These are phyloP conservation scores for Stylosanthes scabra DNA, from an alignment of 331 rosid species.

Conservation along the genomic window DNA sequence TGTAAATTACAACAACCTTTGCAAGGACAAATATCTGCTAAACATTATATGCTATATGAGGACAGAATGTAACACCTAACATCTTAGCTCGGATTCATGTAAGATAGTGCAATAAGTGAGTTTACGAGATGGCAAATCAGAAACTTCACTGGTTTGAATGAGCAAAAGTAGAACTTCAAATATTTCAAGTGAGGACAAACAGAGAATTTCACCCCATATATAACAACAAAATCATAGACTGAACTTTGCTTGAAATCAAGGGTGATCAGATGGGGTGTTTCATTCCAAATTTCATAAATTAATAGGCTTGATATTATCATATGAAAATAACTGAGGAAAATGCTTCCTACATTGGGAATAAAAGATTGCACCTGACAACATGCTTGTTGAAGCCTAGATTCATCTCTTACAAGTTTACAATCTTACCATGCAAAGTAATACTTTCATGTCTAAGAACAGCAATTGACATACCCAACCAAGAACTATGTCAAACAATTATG, in stretches of 20 bases:
- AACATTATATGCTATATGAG: not conserved
- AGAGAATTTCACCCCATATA: not conserved
- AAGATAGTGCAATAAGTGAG: not conserved
- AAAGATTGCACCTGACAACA: too few relatives aligned
- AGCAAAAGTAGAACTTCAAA: not conserved
- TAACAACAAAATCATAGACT: not conserved
- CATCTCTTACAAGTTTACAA: too few relatives aligned
- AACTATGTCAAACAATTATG: constrained; percentile 24
- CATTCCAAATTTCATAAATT: not conserved
- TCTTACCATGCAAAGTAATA: too few relatives aligned
- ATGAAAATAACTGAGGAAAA: not conserved
- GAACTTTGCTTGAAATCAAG: not conserved
- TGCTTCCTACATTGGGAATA: too few relatives aligned
- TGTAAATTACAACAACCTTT: not conserved
- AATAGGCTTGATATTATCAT: constrained; percentile 14
- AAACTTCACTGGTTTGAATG: not conserved
- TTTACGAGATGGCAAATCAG: not conserved
- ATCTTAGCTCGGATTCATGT: not conserved
- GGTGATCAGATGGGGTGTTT: not conserved
- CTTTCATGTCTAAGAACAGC: too few relatives aligned
- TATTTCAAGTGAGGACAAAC: not conserved
- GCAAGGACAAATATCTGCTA: not conserved
- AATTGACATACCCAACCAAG: constrained; percentile 18
- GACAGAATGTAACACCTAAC: not conserved
- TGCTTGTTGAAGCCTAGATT: too few relatives aligned